Percentiles rank a stretch among this genome's conserved stretches.
Conservation (phyloP, 169 alveolate genomes). For the Cryptosporidium muris region DNA sequence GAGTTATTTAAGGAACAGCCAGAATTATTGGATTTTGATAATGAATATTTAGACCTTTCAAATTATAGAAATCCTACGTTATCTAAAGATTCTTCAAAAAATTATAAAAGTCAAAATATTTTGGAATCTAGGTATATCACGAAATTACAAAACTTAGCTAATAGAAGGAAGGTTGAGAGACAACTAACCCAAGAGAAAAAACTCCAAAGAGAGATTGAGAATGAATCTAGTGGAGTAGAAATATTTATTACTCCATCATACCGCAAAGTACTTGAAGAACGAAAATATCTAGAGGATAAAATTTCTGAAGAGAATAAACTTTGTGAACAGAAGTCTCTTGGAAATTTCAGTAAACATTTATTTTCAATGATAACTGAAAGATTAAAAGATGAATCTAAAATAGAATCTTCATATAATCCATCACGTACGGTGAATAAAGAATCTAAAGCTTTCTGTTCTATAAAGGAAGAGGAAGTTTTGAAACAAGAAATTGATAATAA, state of each 20-base stretch:
- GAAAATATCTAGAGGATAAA: slow-evolving; percentile 18
- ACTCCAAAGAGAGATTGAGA: slow-evolving; percentile 44
- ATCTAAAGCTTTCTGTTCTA: no score
- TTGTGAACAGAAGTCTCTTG: no score
- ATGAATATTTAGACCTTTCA: neutral
- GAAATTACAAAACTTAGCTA: slow-evolving; percentile 32
- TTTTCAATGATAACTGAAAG: no score
- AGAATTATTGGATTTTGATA: slow-evolving; percentile 42
- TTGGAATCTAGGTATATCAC: slow-evolving; percentile 40
- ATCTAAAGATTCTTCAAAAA: neutral
- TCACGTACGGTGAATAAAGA: no score
- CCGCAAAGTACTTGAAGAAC: slow-evolving; percentile 11
- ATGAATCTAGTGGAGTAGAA: slow-evolving; percentile 8
- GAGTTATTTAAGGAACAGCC: slow-evolving; percentile 48
- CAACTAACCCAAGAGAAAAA: slow-evolving; percentile 57
- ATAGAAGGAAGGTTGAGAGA: slow-evolving; percentile 41
- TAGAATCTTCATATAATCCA: no score
- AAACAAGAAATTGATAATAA: neutral
- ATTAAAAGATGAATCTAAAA: no score
- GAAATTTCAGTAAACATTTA: no score
- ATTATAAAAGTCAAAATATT: neutral
- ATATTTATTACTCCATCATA: slow-evolving; percentile 47
- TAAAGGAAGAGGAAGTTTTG: neutral
- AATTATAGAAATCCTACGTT: neutral
- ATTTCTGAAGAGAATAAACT: neutral